These are phyloP conservation scores for Diplodia scrobiculata DNA, from an alignment of 2,329 filamentous ascomycete species.

Conservation along the genomic window DNA sequence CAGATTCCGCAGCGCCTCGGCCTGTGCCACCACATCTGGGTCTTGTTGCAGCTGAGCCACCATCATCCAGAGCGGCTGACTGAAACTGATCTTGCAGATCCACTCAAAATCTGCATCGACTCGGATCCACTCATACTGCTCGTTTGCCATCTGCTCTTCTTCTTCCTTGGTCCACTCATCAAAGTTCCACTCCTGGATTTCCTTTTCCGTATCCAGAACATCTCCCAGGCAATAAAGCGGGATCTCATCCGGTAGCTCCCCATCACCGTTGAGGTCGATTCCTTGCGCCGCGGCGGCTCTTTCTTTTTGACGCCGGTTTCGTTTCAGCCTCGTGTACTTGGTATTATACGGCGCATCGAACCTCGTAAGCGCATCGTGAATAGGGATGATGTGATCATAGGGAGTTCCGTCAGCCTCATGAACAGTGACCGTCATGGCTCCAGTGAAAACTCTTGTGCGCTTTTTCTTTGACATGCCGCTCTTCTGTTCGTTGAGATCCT, in stretches of 20 bases:
- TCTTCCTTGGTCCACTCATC: slow-evolving; percentile 88
- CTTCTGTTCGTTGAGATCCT: slow-evolving; percentile 72
- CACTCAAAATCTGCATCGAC: slow-evolving; percentile 98
- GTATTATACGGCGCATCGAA: slow-evolving; percentile 98
- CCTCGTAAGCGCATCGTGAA: slow-evolving; percentile 80
- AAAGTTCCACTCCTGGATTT: slow-evolving; percentile 79
- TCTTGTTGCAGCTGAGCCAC: slow-evolving; percentile 96
- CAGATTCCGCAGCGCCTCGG: slow-evolving; percentile 74
- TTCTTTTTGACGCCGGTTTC: slow-evolving; percentile 80
- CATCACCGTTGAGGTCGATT: slow-evolving; percentile 63
- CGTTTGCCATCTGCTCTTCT: slow-evolving; percentile 87
- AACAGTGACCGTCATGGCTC: slow-evolving; percentile 95
- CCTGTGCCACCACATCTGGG: slow-evolving; percentile 87
- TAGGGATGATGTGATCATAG: slow-evolving; percentile 96
- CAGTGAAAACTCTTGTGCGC: slow-evolving; percentile 76
- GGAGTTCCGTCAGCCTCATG: slow-evolving; percentile 98
- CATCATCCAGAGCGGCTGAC: slow-evolving; percentile 95
- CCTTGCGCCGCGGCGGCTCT: slow-evolving; percentile 66
- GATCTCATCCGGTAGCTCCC: slow-evolving; percentile 68
- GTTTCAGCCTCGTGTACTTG: slow-evolving; percentile 96
- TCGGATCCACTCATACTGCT: slow-evolving; percentile 98
- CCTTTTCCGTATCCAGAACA: slow-evolving; percentile 78
- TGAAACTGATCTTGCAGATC: slow-evolving; percentile 80
- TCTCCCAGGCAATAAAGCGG: slow-evolving; percentile 91
- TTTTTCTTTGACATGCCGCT: slow-evolving; percentile 43